Evolutionary conservation across 1,284 basidiomycete species (phyloP), one percentile per base, ranked within the genome.

Genomic region (Cystobasidium sp.): DNA sequence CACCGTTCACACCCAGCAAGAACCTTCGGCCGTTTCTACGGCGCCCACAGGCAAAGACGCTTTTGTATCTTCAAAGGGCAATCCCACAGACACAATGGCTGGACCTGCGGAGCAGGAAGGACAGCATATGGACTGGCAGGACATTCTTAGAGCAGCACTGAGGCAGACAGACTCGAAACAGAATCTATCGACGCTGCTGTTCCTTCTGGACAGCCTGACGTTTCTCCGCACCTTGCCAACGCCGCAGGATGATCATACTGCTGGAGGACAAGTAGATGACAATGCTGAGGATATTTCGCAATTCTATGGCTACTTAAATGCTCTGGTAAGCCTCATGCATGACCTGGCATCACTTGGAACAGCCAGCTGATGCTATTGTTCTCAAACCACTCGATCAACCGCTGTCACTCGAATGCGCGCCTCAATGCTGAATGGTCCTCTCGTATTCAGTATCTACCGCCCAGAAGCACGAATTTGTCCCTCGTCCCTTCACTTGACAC

Each of bases 171-270:
- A 41, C 16, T 24, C 51, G 12, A 47, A 20, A 55, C 8, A 63
- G n/a, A 9, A 59, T 6, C 59, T 71, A 3, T 46, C 69, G 18
- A 31, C 46, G 6, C n/a, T 71, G 31, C 69, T 71, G 31, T 71
- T 71, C 51, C 61, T 71, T 24, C 61, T 71, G 16, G 69, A 71
- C 51, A 49, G 31, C 14, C 46, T 62, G 46, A 61, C 69, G 7
- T 20, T 53, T 20, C 61, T 71, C 46, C 43, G 61, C 59, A 52
- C n/a, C 6, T 24, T 39, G 20, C 31, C 31, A 31, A 47, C 47
- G 14, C 24, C 16, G 43, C 22, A 71, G 16, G 37, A 44, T 37
- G 51, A n/a, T 20, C 3, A 7, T 24, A 39, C 46, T 39, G 7
- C 10, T 55, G n/a, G n/a, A 20, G 20, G 59, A n/a, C 10, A 39